Conservation (phyloP, 176 grass and related monocot genomes). For the Eremochloa ophiuroides region DNA sequence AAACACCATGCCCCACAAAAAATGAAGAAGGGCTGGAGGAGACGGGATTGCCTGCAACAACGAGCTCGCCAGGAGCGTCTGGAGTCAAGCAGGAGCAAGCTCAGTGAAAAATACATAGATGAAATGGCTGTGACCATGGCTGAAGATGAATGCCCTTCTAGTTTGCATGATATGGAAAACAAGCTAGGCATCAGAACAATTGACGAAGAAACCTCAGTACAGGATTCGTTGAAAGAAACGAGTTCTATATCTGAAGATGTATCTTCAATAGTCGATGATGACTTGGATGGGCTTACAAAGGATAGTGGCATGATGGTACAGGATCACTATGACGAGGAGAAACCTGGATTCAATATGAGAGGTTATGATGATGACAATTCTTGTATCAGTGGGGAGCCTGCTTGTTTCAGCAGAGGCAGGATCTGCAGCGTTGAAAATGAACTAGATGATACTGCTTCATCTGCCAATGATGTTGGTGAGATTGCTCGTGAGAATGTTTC, state of each 20-base stretch:
- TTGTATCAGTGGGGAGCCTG: constrained; percentile 38
- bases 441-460: constrained; percentile 55
- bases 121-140: constrained; percentile 87
- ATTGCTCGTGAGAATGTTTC: constrained; percentile 26
- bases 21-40: constrained; percentile 78
- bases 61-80: constrained; percentile 80
- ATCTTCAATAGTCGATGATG: constrained; percentile 46
- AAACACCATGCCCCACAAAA: constrained; percentile 59
- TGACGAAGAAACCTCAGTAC: constrained; percentile 30
- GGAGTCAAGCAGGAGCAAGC: constrained; percentile 72
- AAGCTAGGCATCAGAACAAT: constrained; percentile 34
- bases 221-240: constrained; percentile 44
- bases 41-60: constrained; percentile 67
- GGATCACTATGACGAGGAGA: constrained; percentile 31
- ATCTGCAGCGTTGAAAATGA: constrained; percentile 35
- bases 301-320: constrained; percentile 59
- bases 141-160: constrained; percentile 49
- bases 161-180: constrained; percentile 44
- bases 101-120: constrained; percentile 50
- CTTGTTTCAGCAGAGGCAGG: constrained; percentile 35
- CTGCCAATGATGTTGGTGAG: constrained; percentile 9
- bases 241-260: constrained; percentile 45
- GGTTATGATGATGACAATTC: constrained; percentile 32
- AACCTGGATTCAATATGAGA: constrained; percentile 34
- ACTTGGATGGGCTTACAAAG: constrained; percentile 38